Percentiles rank a stretch among this genome's conserved stretches.
Evolutionary conservation across 2,329 filamentous ascomycete species (phyloP).

Genomic region (Hirsutella thompsonii): DNA sequence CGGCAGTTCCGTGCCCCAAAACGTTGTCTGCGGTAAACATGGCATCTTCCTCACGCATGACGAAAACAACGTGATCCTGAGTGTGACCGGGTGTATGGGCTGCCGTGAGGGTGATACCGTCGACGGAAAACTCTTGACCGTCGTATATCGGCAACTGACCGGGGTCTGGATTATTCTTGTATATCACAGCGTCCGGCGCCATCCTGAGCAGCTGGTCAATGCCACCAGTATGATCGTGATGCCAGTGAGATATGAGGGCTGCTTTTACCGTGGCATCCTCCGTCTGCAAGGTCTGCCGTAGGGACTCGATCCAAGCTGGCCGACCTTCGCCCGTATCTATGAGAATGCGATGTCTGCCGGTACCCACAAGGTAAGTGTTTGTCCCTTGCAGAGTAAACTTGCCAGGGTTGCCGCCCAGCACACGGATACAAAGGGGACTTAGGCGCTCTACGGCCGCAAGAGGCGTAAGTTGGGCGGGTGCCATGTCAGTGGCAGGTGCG

Average conservation of each 20-base stretch:
- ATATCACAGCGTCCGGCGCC: conserved; percentile 49
- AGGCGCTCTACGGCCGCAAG: conserved; percentile 67
- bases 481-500: not conserved
- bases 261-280: conserved; percentile 58
- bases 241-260: conserved; percentile 83
- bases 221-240: conserved; percentile 73
- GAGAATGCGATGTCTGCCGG: conserved; percentile 58
- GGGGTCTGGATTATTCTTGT: conserved; percentile 49
- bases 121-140: conserved; percentile 39
- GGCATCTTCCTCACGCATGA: conserved; percentile 65
- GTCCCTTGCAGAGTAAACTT: conserved; percentile 71
- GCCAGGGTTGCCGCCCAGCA: conserved; percentile 81
- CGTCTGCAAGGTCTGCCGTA: conserved; percentile 50
- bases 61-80: conserved; percentile 66
- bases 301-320: conserved; percentile 54
- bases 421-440: conserved; percentile 65
- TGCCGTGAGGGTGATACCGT: conserved; percentile 55
- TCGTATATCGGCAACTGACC: conserved; percentile 33
- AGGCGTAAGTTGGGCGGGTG: conserved; percentile 29
- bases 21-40: conserved; percentile 88
- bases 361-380: conserved; percentile 88
- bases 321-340: conserved; percentile 84
- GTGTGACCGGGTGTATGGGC: conserved; percentile 57
- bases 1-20: conserved; percentile 72
- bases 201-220: conserved; percentile 53